Evolutionary conservation across 345 rosid species (phyloP), one percentile per base, ranked within the genome.

Genomic region (Viola odorata): DNA sequence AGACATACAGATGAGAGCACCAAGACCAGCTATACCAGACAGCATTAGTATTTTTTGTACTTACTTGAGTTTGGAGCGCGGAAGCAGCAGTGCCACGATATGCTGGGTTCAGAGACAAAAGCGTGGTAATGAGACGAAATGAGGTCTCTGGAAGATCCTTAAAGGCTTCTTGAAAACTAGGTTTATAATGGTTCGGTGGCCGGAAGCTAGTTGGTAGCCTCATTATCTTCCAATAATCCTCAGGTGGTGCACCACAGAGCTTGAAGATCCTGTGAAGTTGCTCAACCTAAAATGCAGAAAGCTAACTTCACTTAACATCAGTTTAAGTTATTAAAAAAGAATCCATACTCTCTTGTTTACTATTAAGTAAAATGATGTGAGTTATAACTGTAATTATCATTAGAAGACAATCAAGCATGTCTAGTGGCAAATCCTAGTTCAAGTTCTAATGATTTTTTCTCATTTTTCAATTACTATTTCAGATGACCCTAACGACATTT

Each of bases 221-320:
- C 82, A 78, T 72, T 67, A 77, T 91, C 74, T 70, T 82, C 95
- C 95, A 89, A 16, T 88, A 89, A 49, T 89, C 96, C 63, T 89
- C 91, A 0, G 89, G 66, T 7, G 96, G 95, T 16, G 95, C 79
- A 6, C 98, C 91, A 49, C 96, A 91, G 2, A 91, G 90, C 76
- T 84, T 91, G 78, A 86, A 91, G 37, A 91, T 88, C 81, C 77
- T 82, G 64, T 89, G 98, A 63, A 91, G 84, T 78, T 86, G 98
- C 78, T 91, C 96, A 48, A 91, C 91, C 96, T 85, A 77, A 57
- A 71, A 32, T 40, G 53, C 68, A n/a, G 6, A 56, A 48, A 47
- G 48, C 13, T 38, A 14, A 52, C 16, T 67, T 50, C 45, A 73
- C 53, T 55, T n/a, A n/a, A n/a, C n/a, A n/a, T n/a, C n/a, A n/a